These are phyloP conservation scores for Neofusicoccum sp. DNA, from an alignment of 2,329 filamentous ascomycete species.

Conservation along the genomic window DNA sequence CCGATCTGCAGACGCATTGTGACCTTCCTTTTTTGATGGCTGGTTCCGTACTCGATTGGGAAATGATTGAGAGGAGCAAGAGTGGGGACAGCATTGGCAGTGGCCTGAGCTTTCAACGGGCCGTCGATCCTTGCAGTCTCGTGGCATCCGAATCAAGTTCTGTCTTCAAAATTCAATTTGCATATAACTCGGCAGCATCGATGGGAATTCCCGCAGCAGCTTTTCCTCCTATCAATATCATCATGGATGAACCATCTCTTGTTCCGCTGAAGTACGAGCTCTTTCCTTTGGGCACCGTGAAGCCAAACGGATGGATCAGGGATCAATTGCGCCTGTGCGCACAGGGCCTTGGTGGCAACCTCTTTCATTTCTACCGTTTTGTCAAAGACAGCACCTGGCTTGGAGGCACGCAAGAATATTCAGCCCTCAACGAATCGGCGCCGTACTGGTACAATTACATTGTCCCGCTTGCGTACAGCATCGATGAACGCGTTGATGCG, in stretches of 20 bases:
- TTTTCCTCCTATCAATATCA: not conserved
- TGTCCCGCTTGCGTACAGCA: conserved; percentile 54
- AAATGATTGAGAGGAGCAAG: no score
- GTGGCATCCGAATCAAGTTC: no score
- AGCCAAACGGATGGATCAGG: conserved; percentile 52
- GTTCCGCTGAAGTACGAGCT: conserved; percentile 37
- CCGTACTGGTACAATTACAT: conserved; percentile 61
- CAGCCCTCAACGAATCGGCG: conserved; percentile 52
- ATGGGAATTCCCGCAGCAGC: no score
- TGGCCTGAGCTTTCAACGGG: no score
- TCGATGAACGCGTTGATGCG: conserved; percentile 42
- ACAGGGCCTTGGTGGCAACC: conserved; percentile 53
- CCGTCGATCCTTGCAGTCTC: no score
- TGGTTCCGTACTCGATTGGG: not conserved
- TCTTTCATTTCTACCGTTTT: conserved; percentile 56
- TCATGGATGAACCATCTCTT: conserved; percentile 19
- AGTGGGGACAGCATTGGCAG: no score
- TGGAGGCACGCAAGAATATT: conserved; percentile 53
- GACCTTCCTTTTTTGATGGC: not conserved
- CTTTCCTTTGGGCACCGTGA: conserved; percentile 33
- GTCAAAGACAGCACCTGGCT: conserved; percentile 53
- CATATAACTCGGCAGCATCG: no score
- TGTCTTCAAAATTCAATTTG: no score
- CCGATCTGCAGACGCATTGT: not conserved
- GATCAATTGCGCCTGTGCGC: conserved; percentile 51